phyloP scores from a whole-genome alignment of 306 rosid genomes.

The Cicer pinnatifidum region DNA sequence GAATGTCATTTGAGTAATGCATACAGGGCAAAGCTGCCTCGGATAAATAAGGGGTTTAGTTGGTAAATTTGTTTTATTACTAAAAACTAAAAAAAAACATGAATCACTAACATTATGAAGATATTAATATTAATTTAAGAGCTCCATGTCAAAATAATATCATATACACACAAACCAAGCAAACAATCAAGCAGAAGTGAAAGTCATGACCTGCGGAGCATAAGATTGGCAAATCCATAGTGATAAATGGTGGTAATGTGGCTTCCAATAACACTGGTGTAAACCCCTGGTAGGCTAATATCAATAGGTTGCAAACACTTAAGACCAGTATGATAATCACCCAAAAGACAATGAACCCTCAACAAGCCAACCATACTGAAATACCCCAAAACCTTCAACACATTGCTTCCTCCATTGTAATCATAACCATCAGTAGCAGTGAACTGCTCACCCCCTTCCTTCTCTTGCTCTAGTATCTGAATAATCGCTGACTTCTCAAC shows the following conservation, averaged over 20 bases:
- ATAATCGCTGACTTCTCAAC: slow-evolving; percentile 82
- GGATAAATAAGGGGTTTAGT: neutral
- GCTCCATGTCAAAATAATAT: neutral
- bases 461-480: slow-evolving; percentile 92
- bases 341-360: slow-evolving; percentile 90
- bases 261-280: slow-evolving; percentile 82
- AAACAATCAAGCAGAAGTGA: neutral
- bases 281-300: slow-evolving; percentile 88
- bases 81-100: neutral
- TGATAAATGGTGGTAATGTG: slow-evolving; percentile 92
- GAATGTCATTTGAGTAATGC: slow-evolving; percentile 2
- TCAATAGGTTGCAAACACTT: slow-evolving; percentile 85
- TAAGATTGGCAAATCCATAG: slow-evolving; percentile 95
- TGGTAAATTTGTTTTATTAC: neutral
- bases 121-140: neutral
- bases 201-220: slow-evolving; percentile 74
- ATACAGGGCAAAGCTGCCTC: neutral
- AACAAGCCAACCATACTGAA: slow-evolving; percentile 97
- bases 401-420: slow-evolving; percentile 91
- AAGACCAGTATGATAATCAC: slow-evolving; percentile 94
- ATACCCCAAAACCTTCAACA: slow-evolving; percentile 95
- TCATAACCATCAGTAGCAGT: slow-evolving; percentile 92
- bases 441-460: slow-evolving; percentile 86
- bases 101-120: slow-evolving; percentile 7
- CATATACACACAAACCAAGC: neutral